A percentile compares a stretch with the other conserved stretches of the same genome.
These are phyloP conservation scores for Phaeodactylum tricornutum DNA, from an alignment of 108 stramenopile genomes.

Conservation along the genomic window DNA sequence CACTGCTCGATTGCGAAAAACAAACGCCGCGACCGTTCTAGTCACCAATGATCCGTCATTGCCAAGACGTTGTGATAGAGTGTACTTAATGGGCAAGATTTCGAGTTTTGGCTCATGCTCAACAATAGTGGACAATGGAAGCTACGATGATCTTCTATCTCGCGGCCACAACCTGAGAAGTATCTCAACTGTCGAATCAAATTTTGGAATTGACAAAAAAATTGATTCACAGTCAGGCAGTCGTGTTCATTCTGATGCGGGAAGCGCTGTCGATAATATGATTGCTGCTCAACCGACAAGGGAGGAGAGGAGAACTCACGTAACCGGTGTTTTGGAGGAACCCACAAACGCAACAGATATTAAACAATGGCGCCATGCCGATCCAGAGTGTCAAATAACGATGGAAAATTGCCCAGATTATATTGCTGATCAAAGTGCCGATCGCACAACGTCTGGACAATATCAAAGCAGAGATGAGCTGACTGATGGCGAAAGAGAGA, in stretches of 20 bases:
- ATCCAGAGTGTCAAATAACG: constrained; percentile 43
- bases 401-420: constrained; percentile 36
- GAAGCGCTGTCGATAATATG: too few species aligned
- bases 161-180: constrained; percentile 50
- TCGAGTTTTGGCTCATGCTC: constrained; percentile 32
- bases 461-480: too few species aligned
- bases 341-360: too few species aligned
- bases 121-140: constrained; percentile 52
- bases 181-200: constrained; percentile 4
- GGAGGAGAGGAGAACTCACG: too few species aligned
- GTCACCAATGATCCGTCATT: constrained; percentile 77
- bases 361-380: constrained; percentile 57
- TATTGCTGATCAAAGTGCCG: too few species aligned
- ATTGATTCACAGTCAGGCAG: too few species aligned
- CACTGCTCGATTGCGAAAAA: constrained; percentile 25
- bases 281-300: too few species aligned
- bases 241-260: too few species aligned
- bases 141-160: constrained; percentile 56
- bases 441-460: too few species aligned
- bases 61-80: constrained; percentile 65
- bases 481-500: too few species aligned
- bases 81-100: constrained; percentile 54
- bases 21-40: constrained; percentile 51
- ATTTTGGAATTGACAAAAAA: too few species aligned
- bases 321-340: too few species aligned